Percentiles rank a stretch among this genome's conserved stretches.
phyloP scores from a whole-genome alignment of 306 rosid species.

The Sicyos edulis region DNA sequence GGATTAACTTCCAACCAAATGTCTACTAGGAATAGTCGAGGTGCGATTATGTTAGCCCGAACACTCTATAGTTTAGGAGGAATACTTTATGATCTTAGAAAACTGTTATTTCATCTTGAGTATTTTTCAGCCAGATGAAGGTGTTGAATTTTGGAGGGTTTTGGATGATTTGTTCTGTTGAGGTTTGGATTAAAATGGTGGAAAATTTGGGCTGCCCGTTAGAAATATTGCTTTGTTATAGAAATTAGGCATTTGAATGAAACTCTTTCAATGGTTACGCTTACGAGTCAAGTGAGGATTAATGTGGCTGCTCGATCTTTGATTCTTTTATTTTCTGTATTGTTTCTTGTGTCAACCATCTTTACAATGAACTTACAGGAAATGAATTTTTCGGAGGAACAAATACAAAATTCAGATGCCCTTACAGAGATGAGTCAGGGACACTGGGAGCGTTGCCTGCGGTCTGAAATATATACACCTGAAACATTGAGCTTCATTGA shows the following conservation, averaged over 20 bases:
- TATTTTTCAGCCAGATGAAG: not conserved
- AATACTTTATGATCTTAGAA: not conserved
- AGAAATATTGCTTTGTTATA: not conserved
- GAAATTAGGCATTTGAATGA: not conserved
- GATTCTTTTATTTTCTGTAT: not conserved
- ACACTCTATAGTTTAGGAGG: not conserved
- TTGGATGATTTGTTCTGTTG: not conserved
- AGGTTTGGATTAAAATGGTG: not conserved
- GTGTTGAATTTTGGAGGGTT: not conserved
- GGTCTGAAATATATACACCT: slow-evolving; percentile 76
- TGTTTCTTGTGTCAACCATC: slow-evolving; percentile 1
- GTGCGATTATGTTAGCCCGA: too few species aligned
- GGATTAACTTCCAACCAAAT: too few species aligned
- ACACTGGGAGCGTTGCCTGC: slow-evolving; percentile 91
- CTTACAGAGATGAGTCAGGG: slow-evolving; percentile 93
- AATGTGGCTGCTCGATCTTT: not conserved
- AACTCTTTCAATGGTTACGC: not conserved
- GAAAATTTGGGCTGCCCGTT: not conserved
- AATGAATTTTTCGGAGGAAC: slow-evolving; percentile 58
- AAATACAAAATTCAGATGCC: slow-evolving; percentile 65
- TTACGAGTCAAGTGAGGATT: not conserved
- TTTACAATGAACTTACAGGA: slow-evolving; percentile 43
- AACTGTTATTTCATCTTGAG: not conserved
- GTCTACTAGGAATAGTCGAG: too few species aligned
- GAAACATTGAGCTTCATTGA: slow-evolving; percentile 65